Evolutionary conservation across 148 eudicot genomes (phyloP).

Genomic region (Vaccinium myrtillus): DNA sequence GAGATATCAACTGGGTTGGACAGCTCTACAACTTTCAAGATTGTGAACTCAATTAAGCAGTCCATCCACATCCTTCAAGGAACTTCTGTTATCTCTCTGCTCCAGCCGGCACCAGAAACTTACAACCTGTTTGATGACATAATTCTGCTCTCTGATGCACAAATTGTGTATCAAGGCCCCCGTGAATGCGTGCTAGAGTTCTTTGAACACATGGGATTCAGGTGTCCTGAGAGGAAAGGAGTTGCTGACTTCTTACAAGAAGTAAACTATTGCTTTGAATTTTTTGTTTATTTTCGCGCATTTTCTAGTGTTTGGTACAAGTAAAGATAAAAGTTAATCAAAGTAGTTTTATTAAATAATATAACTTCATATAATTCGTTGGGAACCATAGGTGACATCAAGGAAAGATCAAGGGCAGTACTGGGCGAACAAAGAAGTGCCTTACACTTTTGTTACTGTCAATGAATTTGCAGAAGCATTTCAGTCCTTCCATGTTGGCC

Average conservation of each 20-base stretch:
- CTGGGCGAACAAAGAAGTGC: constrained; percentile 29
- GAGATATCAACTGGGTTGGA: constrained; percentile 5
- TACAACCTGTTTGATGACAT: constrained; percentile 1
- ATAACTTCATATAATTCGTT: background rate
- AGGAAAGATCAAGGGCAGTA: constrained; percentile 50
- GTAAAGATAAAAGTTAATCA: background rate
- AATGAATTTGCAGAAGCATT: constrained; percentile 37
- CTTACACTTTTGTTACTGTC: constrained; percentile 29
- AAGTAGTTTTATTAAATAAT: background rate
- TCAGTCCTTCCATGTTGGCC: constrained; percentile 34
- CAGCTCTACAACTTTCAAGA: constrained; percentile 7
- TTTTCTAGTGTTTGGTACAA: background rate
- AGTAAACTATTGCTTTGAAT: background rate
- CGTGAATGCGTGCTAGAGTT: background rate
- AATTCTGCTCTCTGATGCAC: background rate
- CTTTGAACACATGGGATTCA: constrained; percentile 7
- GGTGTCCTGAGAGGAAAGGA: constrained; percentile 2
- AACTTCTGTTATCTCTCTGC: background rate
- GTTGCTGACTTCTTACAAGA: constrained; percentile 1
- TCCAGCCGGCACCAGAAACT: constrained; percentile 3
- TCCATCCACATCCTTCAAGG: constrained; percentile 2
- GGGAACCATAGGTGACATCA: constrained; percentile 38
- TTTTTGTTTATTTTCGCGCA: background rate
- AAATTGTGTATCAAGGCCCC: background rate
- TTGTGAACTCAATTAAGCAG: background rate